These are phyloP conservation scores for Aspergillus fumigatus DNA, from an alignment of 2,329 filamentous ascomycete genomes.

Conservation along the genomic window DNA sequence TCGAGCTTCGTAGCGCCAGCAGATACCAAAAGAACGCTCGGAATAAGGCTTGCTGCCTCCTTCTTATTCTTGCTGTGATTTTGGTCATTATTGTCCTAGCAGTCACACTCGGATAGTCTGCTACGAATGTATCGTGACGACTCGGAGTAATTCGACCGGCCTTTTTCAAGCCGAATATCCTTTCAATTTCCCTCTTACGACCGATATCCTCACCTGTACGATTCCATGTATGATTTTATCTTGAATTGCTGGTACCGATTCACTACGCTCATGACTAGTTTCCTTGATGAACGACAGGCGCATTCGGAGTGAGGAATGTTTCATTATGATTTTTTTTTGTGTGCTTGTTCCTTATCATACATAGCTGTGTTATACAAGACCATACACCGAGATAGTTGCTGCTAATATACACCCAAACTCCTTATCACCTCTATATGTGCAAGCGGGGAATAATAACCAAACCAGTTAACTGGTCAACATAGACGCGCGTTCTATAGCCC, in stretches of 20 bases:
- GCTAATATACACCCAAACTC: conserved; percentile 22
- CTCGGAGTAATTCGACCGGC: background rate
- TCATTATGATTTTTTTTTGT: conserved; percentile 15
- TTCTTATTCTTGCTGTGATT: conserved; percentile 84
- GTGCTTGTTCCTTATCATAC: conserved; percentile 27
- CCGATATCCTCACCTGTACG: conserved; percentile 32
- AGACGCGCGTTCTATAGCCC: conserved; percentile 36
- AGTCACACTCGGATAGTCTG: conserved; percentile 64
- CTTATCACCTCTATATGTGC: conserved; percentile 23
- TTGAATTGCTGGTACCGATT: conserved; percentile 6
- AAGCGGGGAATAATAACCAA: conserved; percentile 2
- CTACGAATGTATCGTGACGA: conserved; percentile 13
- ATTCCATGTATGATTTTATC: conserved; percentile 20
- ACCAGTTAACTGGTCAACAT: background rate
- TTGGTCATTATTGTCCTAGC: conserved; percentile 85
- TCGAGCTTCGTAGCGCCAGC: conserved; percentile 78
- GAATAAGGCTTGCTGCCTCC: conserved; percentile 87
- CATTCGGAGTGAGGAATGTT: conserved; percentile 23
- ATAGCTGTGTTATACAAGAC: conserved; percentile 31
- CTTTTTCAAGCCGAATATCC: conserved; percentile 6
- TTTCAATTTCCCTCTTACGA: conserved; percentile 17
- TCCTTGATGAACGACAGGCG: conserved; percentile 8
- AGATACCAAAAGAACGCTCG: conserved; percentile 93
- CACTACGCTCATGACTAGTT: conserved; percentile 7
- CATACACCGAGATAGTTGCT: conserved; percentile 24